Conservation (phyloP, 768 basidiomycete genomes). For the Nevesoporus exiguus region DNA sequence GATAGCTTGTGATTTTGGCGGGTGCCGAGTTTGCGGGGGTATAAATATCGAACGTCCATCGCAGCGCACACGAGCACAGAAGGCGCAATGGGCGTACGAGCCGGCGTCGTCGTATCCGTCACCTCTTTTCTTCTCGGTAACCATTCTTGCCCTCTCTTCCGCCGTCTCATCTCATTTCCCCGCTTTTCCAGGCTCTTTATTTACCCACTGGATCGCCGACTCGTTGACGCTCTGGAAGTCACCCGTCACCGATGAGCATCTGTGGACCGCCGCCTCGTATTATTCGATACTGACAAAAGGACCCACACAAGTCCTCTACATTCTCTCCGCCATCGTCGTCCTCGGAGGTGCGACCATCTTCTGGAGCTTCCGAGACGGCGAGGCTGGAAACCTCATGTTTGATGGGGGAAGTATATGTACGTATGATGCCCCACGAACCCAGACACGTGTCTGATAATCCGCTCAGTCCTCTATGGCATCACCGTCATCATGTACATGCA, state of each 20-base stretch:
- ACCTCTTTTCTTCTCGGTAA: constrained; percentile 80
- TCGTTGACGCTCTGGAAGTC: constrained; percentile 87
- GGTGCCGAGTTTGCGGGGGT: not conserved
- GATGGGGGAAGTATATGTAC: constrained; percentile 86
- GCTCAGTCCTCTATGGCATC: constrained; percentile 68
- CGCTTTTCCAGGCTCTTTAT: constrained; percentile 57
- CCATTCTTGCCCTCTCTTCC: constrained; percentile 6
- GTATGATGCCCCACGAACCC: constrained; percentile 25
- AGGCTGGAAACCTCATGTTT: constrained; percentile 86
- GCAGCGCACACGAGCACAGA: constrained; percentile 7
- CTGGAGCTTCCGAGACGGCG: constrained; percentile 73
- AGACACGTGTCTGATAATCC: not conserved
- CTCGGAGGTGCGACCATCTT: constrained; percentile 67
- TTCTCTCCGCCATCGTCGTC: constrained; percentile 52
- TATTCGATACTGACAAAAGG: constrained; percentile 75
- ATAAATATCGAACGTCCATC: too few relatives aligned
- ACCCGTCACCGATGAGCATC: constrained; percentile 77
- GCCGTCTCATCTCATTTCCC: not conserved
- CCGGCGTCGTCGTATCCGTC: constrained; percentile 68
- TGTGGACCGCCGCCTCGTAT: constrained; percentile 81
- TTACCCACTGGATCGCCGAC: constrained; percentile 93
- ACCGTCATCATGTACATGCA: constrained; percentile 70
- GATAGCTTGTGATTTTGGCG: constrained; percentile 19
- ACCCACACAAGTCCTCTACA: constrained; percentile 52
- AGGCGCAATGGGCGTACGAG: constrained; percentile 62